Evolutionary conservation across 2,329 filamentous ascomycete genomes (phyloP), one percentile per base, ranked within the genome.

Genomic region (Colletotrichum caudatum): DNA sequence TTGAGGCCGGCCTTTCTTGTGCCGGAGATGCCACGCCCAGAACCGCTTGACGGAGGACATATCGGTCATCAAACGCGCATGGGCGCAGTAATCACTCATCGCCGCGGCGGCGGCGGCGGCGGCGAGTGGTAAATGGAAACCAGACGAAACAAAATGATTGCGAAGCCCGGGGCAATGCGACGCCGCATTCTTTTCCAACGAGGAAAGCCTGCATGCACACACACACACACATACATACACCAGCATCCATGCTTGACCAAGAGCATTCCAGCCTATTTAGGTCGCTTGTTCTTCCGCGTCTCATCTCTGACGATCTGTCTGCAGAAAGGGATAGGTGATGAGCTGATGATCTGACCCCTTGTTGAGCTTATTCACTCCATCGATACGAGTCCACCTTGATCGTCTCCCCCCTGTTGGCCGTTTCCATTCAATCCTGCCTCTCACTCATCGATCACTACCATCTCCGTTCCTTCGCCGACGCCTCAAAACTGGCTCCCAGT

Each of bases 221-320:
- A 29, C 29, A 29, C 29, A 29, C 29, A 29, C 29, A 29, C 29
- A 29, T 4, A 29, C 29, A 29, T 29, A 29, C 39, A 20, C 8
- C 39, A 14, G 39, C 39, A 1, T 23, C 56, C 44, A 14, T 23
- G 8, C 39, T 16, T n/a, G 44, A 46, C 3, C 41, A 44, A 44
- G 18, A 3, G 1, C 33, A 20, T 60, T 41, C 37, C 12, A 23
- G 54, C 54, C 54, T 60, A 56, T 46, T 46, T 60, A 54, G 66
- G 23, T 58, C 53, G 35, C 41, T 41, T 50, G 33, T 70, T 62
- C 63, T 69, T 56, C 61, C 46, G 51, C 14, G 44, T 37, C 29
- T 51, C 56, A 61, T 48, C 48, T 16, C 33, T 18, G n/a, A 18
- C 35, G 14, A 56, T 37, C 8, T 26, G 20, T 33, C 39, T 53